Evolutionary conservation across 176 grass and related monocot genomes (phyloP).

Genomic region (Pontederia paniculata): DNA sequence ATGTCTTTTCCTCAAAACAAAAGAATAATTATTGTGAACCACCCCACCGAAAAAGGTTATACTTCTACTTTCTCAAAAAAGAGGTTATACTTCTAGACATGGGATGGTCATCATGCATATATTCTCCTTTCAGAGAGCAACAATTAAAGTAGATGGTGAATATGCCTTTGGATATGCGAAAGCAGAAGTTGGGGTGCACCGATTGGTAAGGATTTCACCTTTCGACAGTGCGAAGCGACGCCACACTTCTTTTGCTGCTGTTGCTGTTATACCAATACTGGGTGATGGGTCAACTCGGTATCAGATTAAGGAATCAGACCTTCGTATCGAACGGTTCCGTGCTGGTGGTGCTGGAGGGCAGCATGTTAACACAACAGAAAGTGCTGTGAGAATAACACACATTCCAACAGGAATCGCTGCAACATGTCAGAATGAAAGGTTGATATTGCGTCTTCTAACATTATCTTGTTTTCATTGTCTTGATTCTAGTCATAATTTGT

Average conservation of each 20-base stretch:
- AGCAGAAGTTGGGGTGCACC: slow-evolving; percentile 80
- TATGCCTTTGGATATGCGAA: slow-evolving; percentile 92
- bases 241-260: slow-evolving; percentile 92
- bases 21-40: no score
- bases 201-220: slow-evolving; percentile 85
- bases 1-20: no score
- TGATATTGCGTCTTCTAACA: slow-evolving; percentile 13
- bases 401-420: slow-evolving; percentile 85
- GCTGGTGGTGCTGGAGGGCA: slow-evolving; percentile 79
- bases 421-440: slow-evolving; percentile 95
- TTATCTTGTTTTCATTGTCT: no score
- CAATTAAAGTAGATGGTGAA: slow-evolving; percentile 85
- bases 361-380: slow-evolving; percentile 92
- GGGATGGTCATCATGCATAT: no score
- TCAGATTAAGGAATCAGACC: slow-evolving; percentile 90
- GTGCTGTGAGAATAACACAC: slow-evolving; percentile 90
- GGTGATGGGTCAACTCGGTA: slow-evolving; percentile 47
- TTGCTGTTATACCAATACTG: slow-evolving; percentile 88
- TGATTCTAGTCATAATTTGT: no score
- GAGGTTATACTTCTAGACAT: no score
- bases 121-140: slow-evolving; percentile 83
- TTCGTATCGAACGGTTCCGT: slow-evolving; percentile 82
- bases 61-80: no score
- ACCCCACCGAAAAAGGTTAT: no score
- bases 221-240: slow-evolving; percentile 81